A percentile compares a stretch with the other conserved stretches of the same genome.
Evolutionary conservation across 257 asterid genomes (phyloP).

Genomic region (Plantago elongata): DNA sequence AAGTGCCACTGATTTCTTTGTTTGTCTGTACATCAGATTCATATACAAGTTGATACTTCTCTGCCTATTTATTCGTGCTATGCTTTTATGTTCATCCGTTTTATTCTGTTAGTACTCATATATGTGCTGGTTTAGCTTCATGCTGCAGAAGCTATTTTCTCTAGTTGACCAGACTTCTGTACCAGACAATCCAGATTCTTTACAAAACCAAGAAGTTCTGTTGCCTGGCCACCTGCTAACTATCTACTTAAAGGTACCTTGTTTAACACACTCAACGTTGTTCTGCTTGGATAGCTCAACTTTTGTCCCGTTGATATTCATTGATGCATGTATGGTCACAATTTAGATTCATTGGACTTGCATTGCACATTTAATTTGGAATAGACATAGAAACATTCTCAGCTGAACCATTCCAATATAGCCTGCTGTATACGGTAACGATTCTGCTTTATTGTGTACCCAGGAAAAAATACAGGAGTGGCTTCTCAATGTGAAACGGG

Average conservation of each 20-base stretch:
- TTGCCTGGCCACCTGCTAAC: slow-evolving; percentile 93
- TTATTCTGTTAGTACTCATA: slow-evolving; percentile 22
- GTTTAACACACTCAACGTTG: slow-evolving; percentile 11
- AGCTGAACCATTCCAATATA: neutral
- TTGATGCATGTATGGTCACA: neutral
- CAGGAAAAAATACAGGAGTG: slow-evolving; percentile 92
- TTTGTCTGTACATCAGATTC: neutral
- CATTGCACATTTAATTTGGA: neutral
- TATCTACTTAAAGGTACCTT: slow-evolving; percentile 78
- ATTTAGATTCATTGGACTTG: no score
- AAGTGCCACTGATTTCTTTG: slow-evolving; percentile 26
- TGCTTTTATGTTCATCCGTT: slow-evolving; percentile 3
- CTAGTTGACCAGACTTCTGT: slow-evolving; percentile 91
- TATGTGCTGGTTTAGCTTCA: slow-evolving; percentile 47
- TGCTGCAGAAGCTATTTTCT: slow-evolving; percentile 98
- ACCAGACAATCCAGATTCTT: slow-evolving; percentile 84
- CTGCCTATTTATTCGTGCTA: slow-evolving; percentile 8
- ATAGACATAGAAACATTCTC: neutral
- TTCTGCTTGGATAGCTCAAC: slow-evolving; percentile 6
- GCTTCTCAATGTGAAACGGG: slow-evolving; percentile 54
- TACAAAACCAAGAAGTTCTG: slow-evolving; percentile 93
- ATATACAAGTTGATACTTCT: slow-evolving; percentile 3
- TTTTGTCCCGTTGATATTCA: slow-evolving; percentile 14
- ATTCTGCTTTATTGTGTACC: slow-evolving; percentile 14
- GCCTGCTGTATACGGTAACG: neutral